Conservation (phyloP, 495 filamentous ascomycete species). For the Xylaria venustula region DNA sequence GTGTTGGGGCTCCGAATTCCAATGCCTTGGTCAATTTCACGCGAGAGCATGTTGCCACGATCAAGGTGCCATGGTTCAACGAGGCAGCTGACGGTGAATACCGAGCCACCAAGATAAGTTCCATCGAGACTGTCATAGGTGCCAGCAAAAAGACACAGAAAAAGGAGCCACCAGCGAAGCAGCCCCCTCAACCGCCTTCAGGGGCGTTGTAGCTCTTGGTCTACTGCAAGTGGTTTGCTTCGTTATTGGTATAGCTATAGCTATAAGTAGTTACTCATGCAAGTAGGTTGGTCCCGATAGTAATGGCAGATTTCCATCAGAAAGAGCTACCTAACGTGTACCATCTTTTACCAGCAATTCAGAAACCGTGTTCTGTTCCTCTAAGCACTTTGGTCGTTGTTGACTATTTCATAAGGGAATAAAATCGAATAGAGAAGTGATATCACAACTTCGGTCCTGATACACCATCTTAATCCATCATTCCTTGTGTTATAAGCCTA, state of each 20-base stretch:
- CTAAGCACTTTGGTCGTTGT: too few species aligned
- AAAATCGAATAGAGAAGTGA: too few species aligned
- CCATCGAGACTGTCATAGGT: conserved; percentile 39
- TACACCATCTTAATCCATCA: too few species aligned
- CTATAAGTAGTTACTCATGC: too few species aligned
- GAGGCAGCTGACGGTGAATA: conserved; percentile 22
- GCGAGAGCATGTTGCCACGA: conserved; percentile 40
- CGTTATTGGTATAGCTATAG: neutral
- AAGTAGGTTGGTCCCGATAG: neutral
- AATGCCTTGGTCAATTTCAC: conserved; percentile 51
- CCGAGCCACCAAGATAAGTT: conserved; percentile 27
- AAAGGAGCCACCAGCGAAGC: neutral
- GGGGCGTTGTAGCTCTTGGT: neutral
- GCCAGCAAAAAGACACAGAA: conserved; percentile 29
- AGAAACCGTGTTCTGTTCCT: too few species aligned
- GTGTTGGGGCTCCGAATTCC: conserved; percentile 45
- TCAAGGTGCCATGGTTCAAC: conserved; percentile 27
- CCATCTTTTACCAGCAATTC: too few species aligned
- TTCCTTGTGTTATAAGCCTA: too few species aligned
- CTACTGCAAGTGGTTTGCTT: neutral
- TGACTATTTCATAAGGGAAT: too few species aligned
- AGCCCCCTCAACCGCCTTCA: too few species aligned
- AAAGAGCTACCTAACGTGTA: too few species aligned
- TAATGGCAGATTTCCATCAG: neutral
- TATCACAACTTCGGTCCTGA: too few species aligned